Percentiles rank a stretch among this genome's conserved stretches.
Conservation (phyloP, 352 stramenopile species). For the Globisporangium yorkense region DNA sequence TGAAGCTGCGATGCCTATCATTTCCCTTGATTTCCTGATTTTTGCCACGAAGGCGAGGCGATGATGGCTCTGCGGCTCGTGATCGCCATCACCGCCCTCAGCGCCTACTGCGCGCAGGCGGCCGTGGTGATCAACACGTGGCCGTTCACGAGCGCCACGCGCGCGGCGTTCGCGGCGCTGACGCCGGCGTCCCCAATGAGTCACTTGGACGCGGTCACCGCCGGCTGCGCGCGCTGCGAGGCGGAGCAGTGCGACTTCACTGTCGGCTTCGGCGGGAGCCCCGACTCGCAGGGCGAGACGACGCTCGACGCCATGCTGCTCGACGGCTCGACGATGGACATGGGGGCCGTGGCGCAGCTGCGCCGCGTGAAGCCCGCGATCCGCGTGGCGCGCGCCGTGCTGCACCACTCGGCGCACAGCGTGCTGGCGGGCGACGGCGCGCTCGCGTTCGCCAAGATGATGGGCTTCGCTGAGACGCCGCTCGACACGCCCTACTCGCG, state of each 20-base stretch:
- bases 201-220: conserved; percentile 59
- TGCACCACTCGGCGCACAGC: conserved; percentile 87
- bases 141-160: conserved; percentile 71
- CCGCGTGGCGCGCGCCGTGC: conserved; percentile 73
- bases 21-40: neutral
- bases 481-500: conserved; percentile 61
- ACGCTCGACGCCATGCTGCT: conserved; percentile 91
- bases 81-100: neutral
- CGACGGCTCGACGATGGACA: conserved; percentile 76
- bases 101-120: neutral
- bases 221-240: conserved; percentile 75
- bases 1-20: neutral
- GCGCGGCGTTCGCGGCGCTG: conserved; percentile 51
- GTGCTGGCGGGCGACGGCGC: conserved; percentile 84
- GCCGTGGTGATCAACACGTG: conserved; percentile 82
- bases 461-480: conserved; percentile 78
- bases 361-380: conserved; percentile 81
- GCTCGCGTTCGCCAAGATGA: conserved; percentile 86
- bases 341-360: conserved; percentile 81
- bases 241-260: conserved; percentile 86
- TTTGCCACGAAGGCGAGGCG: neutral
- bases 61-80: neutral
- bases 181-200: neutral
- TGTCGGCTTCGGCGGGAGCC: conserved; percentile 85
- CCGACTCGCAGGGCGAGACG: conserved; percentile 81